Percentiles rank a stretch among this genome's conserved stretches.
Evolutionary conservation across 768 basidiomycete genomes (phyloP).

Genomic region (Lactarius sanguifluus): DNA sequence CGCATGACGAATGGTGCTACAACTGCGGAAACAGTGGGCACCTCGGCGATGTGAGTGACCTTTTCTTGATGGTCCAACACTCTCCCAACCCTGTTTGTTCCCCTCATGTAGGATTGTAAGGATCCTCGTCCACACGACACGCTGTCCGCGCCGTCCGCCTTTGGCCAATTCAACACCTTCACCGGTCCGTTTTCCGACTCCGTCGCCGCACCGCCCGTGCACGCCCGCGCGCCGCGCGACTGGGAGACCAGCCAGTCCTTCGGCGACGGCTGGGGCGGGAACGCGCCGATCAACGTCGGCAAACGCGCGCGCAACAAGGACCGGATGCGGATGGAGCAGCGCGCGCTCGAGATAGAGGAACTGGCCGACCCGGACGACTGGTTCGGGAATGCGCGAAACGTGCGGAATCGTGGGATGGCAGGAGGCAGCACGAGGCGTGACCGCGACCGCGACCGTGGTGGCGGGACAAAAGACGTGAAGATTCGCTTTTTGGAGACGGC

Average conservation of each 20-base stretch:
- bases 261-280: constrained; percentile 47
- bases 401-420: constrained; percentile 37
- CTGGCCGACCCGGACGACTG: constrained; percentile 63
- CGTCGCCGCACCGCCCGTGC: constrained; percentile 30
- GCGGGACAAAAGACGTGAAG: constrained; percentile 29
- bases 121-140: constrained; percentile 44
- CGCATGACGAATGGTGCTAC: constrained; percentile 75
- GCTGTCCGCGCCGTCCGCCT: constrained; percentile 62
- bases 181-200: constrained; percentile 60
- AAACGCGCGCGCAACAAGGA: constrained; percentile 62
- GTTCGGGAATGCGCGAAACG: constrained; percentile 50
- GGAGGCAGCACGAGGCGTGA: constrained; percentile 13
- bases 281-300: constrained; percentile 61
- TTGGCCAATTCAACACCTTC: constrained; percentile 58
- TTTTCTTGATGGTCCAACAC: neutral
- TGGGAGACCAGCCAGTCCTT: constrained; percentile 44
- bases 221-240: constrained; percentile 41
- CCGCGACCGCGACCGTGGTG: constrained; percentile 36
- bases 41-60: constrained; percentile 68
- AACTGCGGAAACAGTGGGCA: constrained; percentile 74
- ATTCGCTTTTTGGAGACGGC: constrained; percentile 31
- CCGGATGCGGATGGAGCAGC: constrained; percentile 53
- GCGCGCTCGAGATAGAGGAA: constrained; percentile 44
- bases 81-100: neutral
- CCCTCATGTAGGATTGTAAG: constrained; percentile 54